Evolutionary conservation across 1,284 basidiomycete genomes (phyloP).

Genomic region (Heterobasidion occidentale): DNA sequence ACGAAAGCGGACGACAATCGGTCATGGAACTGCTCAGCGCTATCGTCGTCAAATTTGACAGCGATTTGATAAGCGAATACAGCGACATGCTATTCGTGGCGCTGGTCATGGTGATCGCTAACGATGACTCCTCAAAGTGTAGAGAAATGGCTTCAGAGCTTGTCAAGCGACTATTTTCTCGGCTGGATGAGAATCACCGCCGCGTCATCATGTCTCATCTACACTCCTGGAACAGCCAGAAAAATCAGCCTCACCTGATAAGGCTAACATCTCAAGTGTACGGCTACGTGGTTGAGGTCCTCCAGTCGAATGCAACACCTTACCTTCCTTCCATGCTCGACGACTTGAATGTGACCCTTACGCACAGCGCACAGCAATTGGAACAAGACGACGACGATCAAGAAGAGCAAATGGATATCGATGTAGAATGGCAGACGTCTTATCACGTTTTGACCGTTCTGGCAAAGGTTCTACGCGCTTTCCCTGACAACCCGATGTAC

Average conservation of each 20-base stretch:
- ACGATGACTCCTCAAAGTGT: conserved; percentile 88
- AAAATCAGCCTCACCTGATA: conserved; percentile 49
- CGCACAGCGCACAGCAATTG: conserved; percentile 35
- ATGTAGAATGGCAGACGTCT: conserved; percentile 75
- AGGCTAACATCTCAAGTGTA: conserved; percentile 78
- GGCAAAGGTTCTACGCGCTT: conserved; percentile 55
- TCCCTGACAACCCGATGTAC: conserved; percentile 38
- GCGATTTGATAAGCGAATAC: conserved; percentile 71
- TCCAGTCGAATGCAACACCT: conserved; percentile 39
- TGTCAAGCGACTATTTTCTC: conserved; percentile 68
- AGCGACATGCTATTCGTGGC: conserved; percentile 89
- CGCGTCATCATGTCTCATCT: conserved; percentile 64
- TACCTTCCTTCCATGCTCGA: conserved; percentile 51
- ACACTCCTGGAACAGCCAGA: conserved; percentile 75
- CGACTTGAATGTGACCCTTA: conserved; percentile 48
- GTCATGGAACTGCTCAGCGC: conserved; percentile 89
- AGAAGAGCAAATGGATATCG: conserved; percentile 37
- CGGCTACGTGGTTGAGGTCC: conserved; percentile 68
- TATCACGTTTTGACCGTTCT: conserved; percentile 75
- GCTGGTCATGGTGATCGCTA: conserved; percentile 88
- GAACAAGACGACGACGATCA: conserved; percentile 27
- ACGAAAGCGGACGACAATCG: conserved; percentile 86
- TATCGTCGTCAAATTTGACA: conserved; percentile 81
- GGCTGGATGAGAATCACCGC: conserved; percentile 58
- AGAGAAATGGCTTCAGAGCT: conserved; percentile 82